Evolutionary conservation across 1,284 basidiomycete species (phyloP).

Genomic region (Singerocomus inundabilis): DNA sequence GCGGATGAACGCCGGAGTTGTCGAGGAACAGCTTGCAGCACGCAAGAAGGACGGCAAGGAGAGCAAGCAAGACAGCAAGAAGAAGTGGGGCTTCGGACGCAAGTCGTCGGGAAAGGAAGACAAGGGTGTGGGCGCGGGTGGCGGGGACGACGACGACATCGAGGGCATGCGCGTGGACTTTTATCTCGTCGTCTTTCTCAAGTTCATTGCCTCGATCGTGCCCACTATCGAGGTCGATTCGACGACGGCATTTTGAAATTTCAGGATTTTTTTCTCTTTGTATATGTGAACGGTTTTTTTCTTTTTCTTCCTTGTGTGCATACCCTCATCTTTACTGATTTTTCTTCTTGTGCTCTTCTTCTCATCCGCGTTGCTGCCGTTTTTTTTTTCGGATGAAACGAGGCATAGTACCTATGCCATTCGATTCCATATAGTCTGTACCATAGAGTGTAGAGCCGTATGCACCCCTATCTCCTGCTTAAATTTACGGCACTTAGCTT

Average conservation of each 20-base stretch:
- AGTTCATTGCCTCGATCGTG: constrained; percentile 93
- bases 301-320: constrained; percentile 7
- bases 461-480: constrained; percentile 25
- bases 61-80: constrained; percentile 61
- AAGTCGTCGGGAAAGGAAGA: constrained; percentile 63
- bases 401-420: constrained; percentile 2
- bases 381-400: constrained; percentile 5
- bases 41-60: constrained; percentile 51
- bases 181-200: constrained; percentile 94
- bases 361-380: background rate
- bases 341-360: background rate
- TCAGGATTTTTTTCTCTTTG: too few species aligned
- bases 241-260: constrained; percentile 72
- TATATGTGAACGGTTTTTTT: constrained; percentile 1
- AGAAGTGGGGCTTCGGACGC: constrained; percentile 83
- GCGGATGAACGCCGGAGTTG: constrained; percentile 89
- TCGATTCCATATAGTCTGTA: constrained; percentile 15
- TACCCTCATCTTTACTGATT: constrained; percentile 20
- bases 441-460: constrained; percentile 29
- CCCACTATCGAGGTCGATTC: constrained; percentile 96
- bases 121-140: constrained; percentile 40
- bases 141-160: constrained; percentile 69
- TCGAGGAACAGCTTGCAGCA: constrained; percentile 71
- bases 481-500: constrained; percentile 5
- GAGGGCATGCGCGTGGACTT: constrained; percentile 94